A percentile compares a stretch with the other conserved stretches of the same genome.
Conservation (phyloP, 106 monocot genomes). For the Acanthochlamys bracteata region DNA sequence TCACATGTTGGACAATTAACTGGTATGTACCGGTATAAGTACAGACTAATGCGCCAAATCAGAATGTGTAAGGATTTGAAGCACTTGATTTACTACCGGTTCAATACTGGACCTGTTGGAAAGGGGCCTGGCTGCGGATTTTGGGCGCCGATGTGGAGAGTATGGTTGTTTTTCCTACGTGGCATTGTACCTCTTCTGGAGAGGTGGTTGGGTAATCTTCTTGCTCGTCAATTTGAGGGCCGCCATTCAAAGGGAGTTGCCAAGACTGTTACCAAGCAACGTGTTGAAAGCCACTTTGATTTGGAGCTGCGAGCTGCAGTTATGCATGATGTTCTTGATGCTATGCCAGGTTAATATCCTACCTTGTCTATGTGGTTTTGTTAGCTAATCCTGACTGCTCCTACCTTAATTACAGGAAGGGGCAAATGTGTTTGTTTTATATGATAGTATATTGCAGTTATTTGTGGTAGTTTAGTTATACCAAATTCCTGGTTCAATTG, state of each 20-base stretch:
- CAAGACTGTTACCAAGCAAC: constrained; percentile 97
- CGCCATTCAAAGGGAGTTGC: constrained; percentile 99
- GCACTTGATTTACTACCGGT: constrained; percentile 97
- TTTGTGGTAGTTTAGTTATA: no score
- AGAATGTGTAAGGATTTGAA: constrained; percentile 99
- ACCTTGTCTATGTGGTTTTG: background rate
- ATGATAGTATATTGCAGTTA: no score
- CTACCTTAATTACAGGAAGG: no score
- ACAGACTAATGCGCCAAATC: constrained; percentile 94
- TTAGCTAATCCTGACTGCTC: background rate
- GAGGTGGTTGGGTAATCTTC: constrained; percentile 94
- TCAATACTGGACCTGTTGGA: constrained; percentile 98
- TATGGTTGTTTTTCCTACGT: constrained; percentile 97
- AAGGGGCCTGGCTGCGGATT: constrained; percentile 98
- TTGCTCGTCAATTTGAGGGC: constrained; percentile 98
- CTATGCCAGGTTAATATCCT: constrained; percentile 77
- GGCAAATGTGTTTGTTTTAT: no score
- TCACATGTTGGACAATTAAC: constrained; percentile 99
- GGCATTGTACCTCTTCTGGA: constrained; percentile 97
- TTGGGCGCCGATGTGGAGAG: constrained; percentile 99
- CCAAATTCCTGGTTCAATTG: background rate
- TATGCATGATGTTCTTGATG: constrained; percentile 99
- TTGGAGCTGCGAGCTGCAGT: constrained; percentile 99
- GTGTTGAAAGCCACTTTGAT: constrained; percentile 98
- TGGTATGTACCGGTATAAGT: constrained; percentile 99